Base-by-base conservation (phyloP, 2,329 filamentous ascomycete genomes). In the Monilinia laxa region DNA sequence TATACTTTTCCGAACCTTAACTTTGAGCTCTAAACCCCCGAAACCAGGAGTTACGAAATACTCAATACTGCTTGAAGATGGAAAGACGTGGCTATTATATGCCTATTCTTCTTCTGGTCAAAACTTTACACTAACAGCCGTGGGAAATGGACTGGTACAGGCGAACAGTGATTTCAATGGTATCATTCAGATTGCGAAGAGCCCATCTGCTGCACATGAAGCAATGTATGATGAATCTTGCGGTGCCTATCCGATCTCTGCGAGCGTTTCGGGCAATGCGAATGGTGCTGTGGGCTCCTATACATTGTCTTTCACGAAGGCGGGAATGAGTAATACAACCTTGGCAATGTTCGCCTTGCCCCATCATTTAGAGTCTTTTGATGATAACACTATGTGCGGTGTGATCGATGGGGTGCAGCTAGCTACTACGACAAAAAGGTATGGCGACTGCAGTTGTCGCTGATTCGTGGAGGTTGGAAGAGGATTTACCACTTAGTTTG, bases 341-440 rank as follows among this genome's bases (percentile, higher is more conserved):
- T 81, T 97, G 28, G 81, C 95, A 70, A 95, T 96, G 88, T 97
- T 90, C 76, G 91, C 91, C 20, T 80, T 99, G 58, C 92, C 93
- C 28, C 95, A 98, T 77, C 95, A 98, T 71, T 76, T 92, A 3
- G 81, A 87, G 42, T 92, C 91, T 0, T 93, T 98, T 68, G 86
- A 92, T 70, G 28, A n/a, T 58, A n/a, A 10, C 18, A 65, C 62
- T 23, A 18, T 47, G n/a, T 58, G 62, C 45, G 16, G 28, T 38
- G 62, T 59, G 10, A 38, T 11, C 12, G 38, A 20, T 11, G 53
- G 28, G 16, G 62, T 59, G 20, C 52, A 58, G 69, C 80, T 98
- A 63, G 85, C 89, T 66, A 94, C 92, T 0, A 90, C 92, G 0
- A 96, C 92, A 25, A 98, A 98, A 97, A 79, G 95, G 95, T 14